These are phyloP conservation scores for Recurvomyces mirabilis DNA, from an alignment of 495 filamentous ascomycete species.

Conservation along the genomic window DNA sequence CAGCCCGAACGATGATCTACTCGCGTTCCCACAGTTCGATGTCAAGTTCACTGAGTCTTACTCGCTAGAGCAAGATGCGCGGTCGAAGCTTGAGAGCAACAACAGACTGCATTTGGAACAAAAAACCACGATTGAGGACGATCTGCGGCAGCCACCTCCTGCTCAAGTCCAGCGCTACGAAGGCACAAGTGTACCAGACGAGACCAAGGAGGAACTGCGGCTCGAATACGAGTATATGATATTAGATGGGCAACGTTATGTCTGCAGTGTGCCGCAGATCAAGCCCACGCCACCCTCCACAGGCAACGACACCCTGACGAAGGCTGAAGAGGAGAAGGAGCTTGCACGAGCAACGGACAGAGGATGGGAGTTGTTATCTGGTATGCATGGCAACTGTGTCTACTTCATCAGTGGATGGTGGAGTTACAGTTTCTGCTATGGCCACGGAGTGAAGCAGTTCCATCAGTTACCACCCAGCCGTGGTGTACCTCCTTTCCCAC, in stretches of 20 bases:
- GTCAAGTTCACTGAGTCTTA: slow-evolving; percentile 65
- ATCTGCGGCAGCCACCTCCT: not conserved
- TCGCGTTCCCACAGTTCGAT: slow-evolving; percentile 90
- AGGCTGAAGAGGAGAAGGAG: slow-evolving; percentile 72
- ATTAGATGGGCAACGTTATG: slow-evolving; percentile 56
- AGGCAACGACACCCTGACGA: slow-evolving; percentile 40
- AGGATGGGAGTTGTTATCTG: slow-evolving; percentile 81
- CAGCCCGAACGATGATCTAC: slow-evolving; percentile 79
- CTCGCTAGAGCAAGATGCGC: slow-evolving; percentile 60
- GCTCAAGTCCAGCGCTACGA: slow-evolving; percentile 30
- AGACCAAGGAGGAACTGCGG: slow-evolving; percentile 17
- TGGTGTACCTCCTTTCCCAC: slow-evolving; percentile 57
- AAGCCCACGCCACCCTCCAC: slow-evolving; percentile 30
- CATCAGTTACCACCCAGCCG: slow-evolving; percentile 61
- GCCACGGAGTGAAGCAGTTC: slow-evolving; percentile 77
- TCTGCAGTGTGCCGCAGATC: slow-evolving; percentile 76
- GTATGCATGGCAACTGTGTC: slow-evolving; percentile 76
- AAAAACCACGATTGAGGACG: slow-evolving; percentile 4
- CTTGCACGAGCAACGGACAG: slow-evolving; percentile 69
- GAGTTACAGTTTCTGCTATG: slow-evolving; percentile 95
- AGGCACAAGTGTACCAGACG: not conserved
- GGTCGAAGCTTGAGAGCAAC: slow-evolving; percentile 29
- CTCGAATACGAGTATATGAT: slow-evolving; percentile 61
- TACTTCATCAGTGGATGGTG: slow-evolving; percentile 93
- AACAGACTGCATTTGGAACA: not conserved